Base-by-base conservation (phyloP, 108 stramenopile species). In the Fragilaria radians region DNA sequence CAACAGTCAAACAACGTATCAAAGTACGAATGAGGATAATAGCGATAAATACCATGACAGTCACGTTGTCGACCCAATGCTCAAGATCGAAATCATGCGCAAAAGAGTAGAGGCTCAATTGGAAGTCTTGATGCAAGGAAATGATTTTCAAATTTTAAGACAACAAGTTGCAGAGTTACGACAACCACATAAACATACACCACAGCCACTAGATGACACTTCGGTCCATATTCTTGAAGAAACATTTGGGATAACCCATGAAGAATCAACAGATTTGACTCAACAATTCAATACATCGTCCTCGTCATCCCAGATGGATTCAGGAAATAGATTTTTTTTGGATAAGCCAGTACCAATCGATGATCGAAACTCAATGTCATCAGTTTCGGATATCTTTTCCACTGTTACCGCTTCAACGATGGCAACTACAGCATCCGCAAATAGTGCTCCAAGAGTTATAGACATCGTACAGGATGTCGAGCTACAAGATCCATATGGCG, bases 401-500 rank as follows among this genome's bases (percentile, higher is more conserved):
- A 48, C 47, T 1, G 19, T 48, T 48, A 23, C 19, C 19, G 47
- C 19, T 48, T 42, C 42, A 42, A 7, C 42, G 11, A 42, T 14
- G 14, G 14, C 42, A 42, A 42, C 11, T 42, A 42, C 42, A 42
- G 14, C 7, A 42, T 42, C 42, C 14, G 14, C 42, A 42, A 11
- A 11, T 4, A 19, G 2, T 48, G 22, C 7, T 53, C 27, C 52
- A 3, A 53, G 22, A 5, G 19, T 5, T 28, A 24, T 24, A 7
- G 14, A 42, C 42, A 42, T 11, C 42, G 14, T 11, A 7, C 7
- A 42, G 11, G 14, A 14, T 14, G 5, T 22, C 50, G 7, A 22
- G 50, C n/a, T 19, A 21, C 50, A 5, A 7, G 77, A 78, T 42
- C 63, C 51, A 50, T 79, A 79, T 46, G 78, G 78, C 4, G 78